Base-by-base conservation (phyloP, 2,329 filamentous ascomycete genomes). In the Parafenestella ontariensis region DNA sequence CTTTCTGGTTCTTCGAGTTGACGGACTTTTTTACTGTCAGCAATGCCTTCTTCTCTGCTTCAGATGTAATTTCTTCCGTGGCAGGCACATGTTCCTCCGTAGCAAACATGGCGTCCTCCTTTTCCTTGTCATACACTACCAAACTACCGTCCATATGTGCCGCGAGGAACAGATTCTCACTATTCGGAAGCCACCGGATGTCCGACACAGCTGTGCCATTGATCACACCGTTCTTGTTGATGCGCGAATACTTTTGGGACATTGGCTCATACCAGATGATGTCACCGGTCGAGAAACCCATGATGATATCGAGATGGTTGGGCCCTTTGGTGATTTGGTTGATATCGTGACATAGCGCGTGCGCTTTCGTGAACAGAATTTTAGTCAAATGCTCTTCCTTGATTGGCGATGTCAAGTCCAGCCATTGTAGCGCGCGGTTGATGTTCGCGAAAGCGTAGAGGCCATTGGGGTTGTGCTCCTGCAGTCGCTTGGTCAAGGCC, bases 231-330 rank as follows among this genome's bases (percentile, higher is more conserved):
- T 98, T 98, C 79, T 99, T 99, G 73, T 99, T 99, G 68, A 99
- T 83, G 18, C 95, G 88, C 3, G 92, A 91, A 76, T 99, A 99
- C 72, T 96, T 92, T 69, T 98, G 94, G 34, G 92, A 94, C 69
- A 97, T 91, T 10, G 95, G 93, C 76, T 99, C 95, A 81, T 95
- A 98, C 95, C 95, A 99, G 58, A 99, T 94, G 43, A 99, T 92
- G 75, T 99, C 95, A 34, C 93, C 92, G 0, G 93, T 96, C 6
- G 94, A 97, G 70, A 96, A 98, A 1, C 95, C 95, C 87, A 99
- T 90, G 52, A 96, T 87, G 18, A 99, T 82, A 72, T 99, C 95
- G 37, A 99, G 83, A 70, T 98, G 94, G 5, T 84, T 87, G 3
- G 84, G 73, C 46, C 86, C 88, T 76, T 94, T 96, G 10, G 93